Conservation (phyloP, 306 rosid genomes). For the Arachis hypogaea region DNA sequence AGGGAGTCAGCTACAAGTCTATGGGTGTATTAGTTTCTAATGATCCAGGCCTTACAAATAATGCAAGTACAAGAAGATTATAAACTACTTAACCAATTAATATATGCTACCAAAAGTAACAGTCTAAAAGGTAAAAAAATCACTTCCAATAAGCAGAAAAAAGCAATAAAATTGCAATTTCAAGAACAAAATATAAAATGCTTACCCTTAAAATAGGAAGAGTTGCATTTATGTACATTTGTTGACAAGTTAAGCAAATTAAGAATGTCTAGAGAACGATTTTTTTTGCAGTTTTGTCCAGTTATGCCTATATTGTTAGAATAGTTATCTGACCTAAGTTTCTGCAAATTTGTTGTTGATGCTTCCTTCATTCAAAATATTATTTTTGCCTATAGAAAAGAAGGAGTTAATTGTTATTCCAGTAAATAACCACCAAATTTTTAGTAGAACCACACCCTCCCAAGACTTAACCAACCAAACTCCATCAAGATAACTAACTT, state of each 20-base stretch:
- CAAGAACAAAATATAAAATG: too few relatives aligned
- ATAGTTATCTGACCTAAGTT: conserved; percentile 49
- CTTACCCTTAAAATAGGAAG: conserved; percentile 31
- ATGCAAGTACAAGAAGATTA: too few relatives aligned
- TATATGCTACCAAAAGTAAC: too few relatives aligned
- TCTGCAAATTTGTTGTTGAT: conserved; percentile 63
- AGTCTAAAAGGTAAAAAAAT: too few relatives aligned
- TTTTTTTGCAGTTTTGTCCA: conserved; percentile 54
- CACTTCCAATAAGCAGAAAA: too few relatives aligned
- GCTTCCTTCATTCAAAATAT: conserved; percentile 87
- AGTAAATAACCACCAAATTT: conserved; percentile 11
- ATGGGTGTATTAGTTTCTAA: too few relatives aligned
- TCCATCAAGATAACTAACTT: conserved; percentile 18
- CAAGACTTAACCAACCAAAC: conserved; percentile 24
- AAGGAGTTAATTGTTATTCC: conserved; percentile 32
- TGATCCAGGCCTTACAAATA: too few relatives aligned
- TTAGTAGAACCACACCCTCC: conserved; percentile 11
- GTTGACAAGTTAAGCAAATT: conserved; percentile 71
- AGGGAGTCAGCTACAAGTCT: too few relatives aligned
- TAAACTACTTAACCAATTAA: too few relatives aligned
- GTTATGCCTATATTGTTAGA: conserved; percentile 41
- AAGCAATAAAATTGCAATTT: too few relatives aligned
- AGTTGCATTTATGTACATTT: conserved; percentile 47
- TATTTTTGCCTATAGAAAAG: conserved; percentile 78
- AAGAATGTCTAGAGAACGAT: conserved; percentile 78